Evolutionary conservation across 257 asterid species (phyloP), one percentile per base, ranked within the genome.

Genomic region (Craterostigma plantagineum): DNA sequence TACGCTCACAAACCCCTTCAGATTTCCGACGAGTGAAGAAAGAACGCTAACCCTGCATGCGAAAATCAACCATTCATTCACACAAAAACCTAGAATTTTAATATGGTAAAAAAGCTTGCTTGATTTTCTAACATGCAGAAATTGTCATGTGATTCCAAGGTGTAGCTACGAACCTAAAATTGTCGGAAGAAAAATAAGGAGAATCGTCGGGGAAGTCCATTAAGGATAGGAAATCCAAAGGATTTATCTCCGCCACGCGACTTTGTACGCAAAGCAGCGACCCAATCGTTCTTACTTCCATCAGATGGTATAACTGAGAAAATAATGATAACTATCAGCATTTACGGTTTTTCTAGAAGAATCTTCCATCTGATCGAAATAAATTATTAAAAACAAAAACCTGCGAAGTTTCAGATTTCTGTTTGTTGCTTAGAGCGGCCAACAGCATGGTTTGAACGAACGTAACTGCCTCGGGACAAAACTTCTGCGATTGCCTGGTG

Each of bases 151-250:
- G 40, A 41, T 39, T 11, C 33, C 30, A 34, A 46, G 13, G 10
- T 41, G 42, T 14, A 4, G 3, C 13, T 7, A 45, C 60, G 11
- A 35, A 82, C 99, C 86, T 77, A 85, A 76, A 90, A 33, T 35
- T 23, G 52, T 83, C 75, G 8, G 91, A 79, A 56, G 67, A 8
- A 55, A 77, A 83, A 63, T 66, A 68, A 48, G 92, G 66, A 42
- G 92, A 79, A 54, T 83, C 91, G 40, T 77, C 94, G 0, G 87
- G 82, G 63, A 75, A 68, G 53, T 72, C 81, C 82, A 72, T 60
- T 49, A 83, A 35, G 44, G 4, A 57, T 30, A 76, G 63, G 65
- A 90, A 76, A 49, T 90, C 80, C 46, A 79, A 58, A 13, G 73
- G 37, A 35, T 53, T 52, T 36, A 83, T 70, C 51, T 69, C 74